A percentile compares a stretch with the other conserved stretches of the same genome.
These are phyloP conservation scores for Pterulicium gracile DNA, from an alignment of 1,284 basidiomycete genomes.

Conservation along the genomic window DNA sequence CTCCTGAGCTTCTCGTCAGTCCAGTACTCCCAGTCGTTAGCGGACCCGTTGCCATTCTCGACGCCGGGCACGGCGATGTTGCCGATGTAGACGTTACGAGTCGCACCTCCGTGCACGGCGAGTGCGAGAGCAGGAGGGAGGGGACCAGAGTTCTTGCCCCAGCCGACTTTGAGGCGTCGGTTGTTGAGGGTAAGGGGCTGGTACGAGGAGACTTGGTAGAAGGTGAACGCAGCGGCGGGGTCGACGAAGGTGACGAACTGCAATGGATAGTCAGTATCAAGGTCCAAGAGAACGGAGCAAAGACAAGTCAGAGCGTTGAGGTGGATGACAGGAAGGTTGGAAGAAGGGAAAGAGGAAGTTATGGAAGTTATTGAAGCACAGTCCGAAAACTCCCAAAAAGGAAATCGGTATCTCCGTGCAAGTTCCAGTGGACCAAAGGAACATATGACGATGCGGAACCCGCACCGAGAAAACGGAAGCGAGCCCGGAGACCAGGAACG, in stretches of 20 bases:
- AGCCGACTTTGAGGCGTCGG: conserved; percentile 86
- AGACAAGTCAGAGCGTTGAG: too few relatives aligned
- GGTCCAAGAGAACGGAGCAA: too few relatives aligned
- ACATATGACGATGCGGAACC: too few relatives aligned
- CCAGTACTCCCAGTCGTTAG: conserved; percentile 72
- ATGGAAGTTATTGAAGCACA: too few relatives aligned
- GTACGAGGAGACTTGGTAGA: conserved; percentile 83
- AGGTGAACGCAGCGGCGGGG: conserved; percentile 79
- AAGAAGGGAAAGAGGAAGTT: too few relatives aligned
- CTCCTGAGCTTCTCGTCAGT: conserved; percentile 76
- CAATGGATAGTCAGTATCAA: too few relatives aligned
- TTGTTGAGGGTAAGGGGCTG: conserved; percentile 85
- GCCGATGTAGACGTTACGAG: conserved; percentile 90
- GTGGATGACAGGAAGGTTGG: too few relatives aligned
- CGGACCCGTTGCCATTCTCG: background rate
- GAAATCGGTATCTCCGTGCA: conserved; percentile 10
- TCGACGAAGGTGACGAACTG: conserved; percentile 90
- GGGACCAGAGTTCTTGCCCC: conserved; percentile 88
- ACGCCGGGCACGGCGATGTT: conserved; percentile 51
- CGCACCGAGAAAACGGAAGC: too few relatives aligned
- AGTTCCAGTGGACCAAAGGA: too few relatives aligned
- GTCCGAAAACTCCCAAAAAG: too few relatives aligned
- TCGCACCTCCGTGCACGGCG: conserved; percentile 83
- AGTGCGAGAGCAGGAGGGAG: conserved; percentile 75
- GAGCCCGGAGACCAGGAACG: too few relatives aligned